Evolutionary conservation across 2,329 filamentous ascomycete species (phyloP).

Genomic region (Aspergillus flavus): DNA sequence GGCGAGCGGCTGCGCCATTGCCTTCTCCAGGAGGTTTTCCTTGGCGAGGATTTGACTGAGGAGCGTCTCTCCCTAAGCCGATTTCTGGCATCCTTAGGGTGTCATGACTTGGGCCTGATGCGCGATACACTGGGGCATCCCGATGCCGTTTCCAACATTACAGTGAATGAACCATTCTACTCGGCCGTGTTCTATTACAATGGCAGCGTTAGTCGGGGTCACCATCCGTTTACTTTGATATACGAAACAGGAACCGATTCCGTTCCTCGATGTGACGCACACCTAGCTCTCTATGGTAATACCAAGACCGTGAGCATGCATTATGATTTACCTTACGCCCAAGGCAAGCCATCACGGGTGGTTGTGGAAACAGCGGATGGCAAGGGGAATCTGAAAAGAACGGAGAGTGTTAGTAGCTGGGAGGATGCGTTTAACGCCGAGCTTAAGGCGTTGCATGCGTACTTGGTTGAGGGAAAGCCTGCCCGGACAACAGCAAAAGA

Average conservation of each 20-base stretch:
- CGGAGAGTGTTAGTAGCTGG: slow-evolving; percentile 35
- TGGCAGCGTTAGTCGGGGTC: slow-evolving; percentile 16
- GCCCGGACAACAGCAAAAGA: slow-evolving; percentile 41
- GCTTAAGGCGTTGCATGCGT: slow-evolving; percentile 39
- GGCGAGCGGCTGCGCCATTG: not conserved
- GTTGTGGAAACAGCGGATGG: slow-evolving; percentile 36
- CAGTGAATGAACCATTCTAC: slow-evolving; percentile 47
- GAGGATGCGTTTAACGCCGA: slow-evolving; percentile 42
- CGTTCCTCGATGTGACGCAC: slow-evolving; percentile 49
- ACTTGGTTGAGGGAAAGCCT: slow-evolving; percentile 30
- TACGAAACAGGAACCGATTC: slow-evolving; percentile 61
- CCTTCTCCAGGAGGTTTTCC: slow-evolving; percentile 32
- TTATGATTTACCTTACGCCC: slow-evolving; percentile 63
- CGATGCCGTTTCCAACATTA: slow-evolving; percentile 48
- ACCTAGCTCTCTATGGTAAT: slow-evolving; percentile 52
- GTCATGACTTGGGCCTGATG: slow-evolving; percentile 59
- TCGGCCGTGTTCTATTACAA: slow-evolving; percentile 40
- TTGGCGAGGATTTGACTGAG: slow-evolving; percentile 29
- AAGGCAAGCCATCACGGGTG: slow-evolving; percentile 56
- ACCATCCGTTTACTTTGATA: slow-evolving; percentile 51
- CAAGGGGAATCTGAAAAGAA: slow-evolving; percentile 28
- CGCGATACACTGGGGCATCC: slow-evolving; percentile 57
- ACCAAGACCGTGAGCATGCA: slow-evolving; percentile 58
- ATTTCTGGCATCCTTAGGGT: slow-evolving; percentile 53
- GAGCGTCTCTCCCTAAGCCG: slow-evolving; percentile 40